A percentile compares a stretch with the other conserved stretches of the same genome.
Evolutionary conservation across 305 asterid genomes (phyloP).

Genomic region (Caryopteris hybrid): DNA sequence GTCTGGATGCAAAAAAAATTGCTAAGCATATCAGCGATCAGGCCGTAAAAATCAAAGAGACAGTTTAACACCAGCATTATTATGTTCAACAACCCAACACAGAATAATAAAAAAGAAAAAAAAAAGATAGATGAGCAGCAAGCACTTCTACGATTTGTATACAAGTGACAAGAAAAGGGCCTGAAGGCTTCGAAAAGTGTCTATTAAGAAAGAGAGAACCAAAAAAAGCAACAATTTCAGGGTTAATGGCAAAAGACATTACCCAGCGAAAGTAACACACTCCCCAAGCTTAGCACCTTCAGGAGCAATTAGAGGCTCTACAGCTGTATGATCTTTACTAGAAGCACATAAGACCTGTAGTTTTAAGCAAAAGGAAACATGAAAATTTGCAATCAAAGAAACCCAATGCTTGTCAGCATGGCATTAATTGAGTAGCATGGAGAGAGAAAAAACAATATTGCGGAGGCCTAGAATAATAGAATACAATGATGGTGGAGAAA

Average conservation of each 20-base stretch:
- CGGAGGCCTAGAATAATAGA: not conserved
- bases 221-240: conserved; percentile 46
- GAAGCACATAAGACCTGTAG: conserved; percentile 91
- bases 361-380: not conserved
- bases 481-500: conserved; percentile 2
- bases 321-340: conserved; percentile 70
- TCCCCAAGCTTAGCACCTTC: conserved; percentile 89
- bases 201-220: conserved; percentile 27
- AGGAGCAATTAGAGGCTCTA: conserved; percentile 85
- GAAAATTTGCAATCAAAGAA: not conserved
- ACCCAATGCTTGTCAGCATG: not conserved
- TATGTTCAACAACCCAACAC: not conserved
- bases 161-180: not conserved
- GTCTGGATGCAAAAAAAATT: conserved; percentile 31
- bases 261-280: conserved; percentile 77
- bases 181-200: not conserved
- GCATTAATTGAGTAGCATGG: not conserved
- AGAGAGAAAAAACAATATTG: not conserved
- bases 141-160: not conserved
- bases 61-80: not conserved
- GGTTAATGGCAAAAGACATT: conserved; percentile 8
- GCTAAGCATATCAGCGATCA: not conserved
- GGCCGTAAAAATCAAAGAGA: not conserved
- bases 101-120: not conserved
- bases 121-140: not conserved